phyloP scores from a whole-genome alignment of 495 filamentous ascomycete genomes.

The Podospora anserina region DNA sequence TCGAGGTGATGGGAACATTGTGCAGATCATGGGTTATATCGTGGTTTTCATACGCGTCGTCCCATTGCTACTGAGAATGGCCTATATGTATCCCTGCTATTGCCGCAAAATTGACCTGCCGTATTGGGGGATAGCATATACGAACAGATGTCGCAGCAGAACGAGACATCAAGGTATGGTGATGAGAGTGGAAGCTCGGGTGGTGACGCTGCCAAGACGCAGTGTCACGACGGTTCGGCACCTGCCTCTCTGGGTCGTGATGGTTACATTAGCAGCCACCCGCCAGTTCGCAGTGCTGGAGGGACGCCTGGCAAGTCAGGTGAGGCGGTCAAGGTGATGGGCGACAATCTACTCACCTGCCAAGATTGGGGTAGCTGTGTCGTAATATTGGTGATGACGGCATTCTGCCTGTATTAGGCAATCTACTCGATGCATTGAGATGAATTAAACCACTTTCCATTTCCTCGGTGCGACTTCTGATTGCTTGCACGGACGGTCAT shows the following conservation, averaged over 20 bases:
- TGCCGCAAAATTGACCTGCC: not conserved
- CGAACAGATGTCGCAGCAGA: not conserved
- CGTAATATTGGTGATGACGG: not conserved
- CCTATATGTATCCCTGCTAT: not conserved
- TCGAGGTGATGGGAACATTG: not conserved
- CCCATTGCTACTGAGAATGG: not conserved
- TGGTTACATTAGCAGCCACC: not conserved
- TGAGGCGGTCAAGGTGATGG: not conserved
- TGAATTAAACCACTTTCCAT: not conserved
- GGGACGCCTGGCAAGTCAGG: not conserved
- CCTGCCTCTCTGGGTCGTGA: not conserved
- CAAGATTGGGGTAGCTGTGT: not conserved
- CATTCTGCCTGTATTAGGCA: conserved; percentile 4
- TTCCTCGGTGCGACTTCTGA: not conserved
- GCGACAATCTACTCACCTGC: not conserved
- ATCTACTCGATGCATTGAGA: not conserved
- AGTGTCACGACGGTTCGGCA: not conserved
- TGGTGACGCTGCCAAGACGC: not conserved
- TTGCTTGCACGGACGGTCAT: not conserved
- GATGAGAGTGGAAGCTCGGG: not conserved
- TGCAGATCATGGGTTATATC: not conserved
- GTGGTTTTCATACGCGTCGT: not conserved
- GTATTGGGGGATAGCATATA: not conserved
- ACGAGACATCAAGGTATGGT: not conserved
- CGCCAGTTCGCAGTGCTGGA: not conserved